Conservation (phyloP, 1,284 basidiomycete genomes). For the Boletus semigastroideus region DNA sequence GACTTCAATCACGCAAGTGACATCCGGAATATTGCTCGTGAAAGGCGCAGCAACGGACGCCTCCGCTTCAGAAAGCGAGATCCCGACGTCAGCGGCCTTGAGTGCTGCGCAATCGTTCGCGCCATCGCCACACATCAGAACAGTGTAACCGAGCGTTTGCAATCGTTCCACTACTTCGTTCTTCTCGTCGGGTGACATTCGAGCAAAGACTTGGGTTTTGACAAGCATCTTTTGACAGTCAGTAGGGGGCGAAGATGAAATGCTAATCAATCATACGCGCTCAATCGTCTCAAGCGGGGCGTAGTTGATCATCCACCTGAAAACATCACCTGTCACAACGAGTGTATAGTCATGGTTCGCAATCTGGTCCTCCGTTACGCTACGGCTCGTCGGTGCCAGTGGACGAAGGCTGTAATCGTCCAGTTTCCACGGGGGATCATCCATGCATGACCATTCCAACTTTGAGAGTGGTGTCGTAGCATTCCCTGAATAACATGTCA, state of each 20-base stretch:
- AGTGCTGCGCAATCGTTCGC: conserved; percentile 99
- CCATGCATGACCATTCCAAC: conserved; percentile 91
- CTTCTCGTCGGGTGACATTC: conserved; percentile 99
- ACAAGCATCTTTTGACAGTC: conserved; percentile 82
- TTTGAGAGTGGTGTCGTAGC: conserved; percentile 61
- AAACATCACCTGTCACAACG: conserved; percentile 95
- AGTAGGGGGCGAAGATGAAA: background rate
- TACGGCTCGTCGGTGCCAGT: conserved; percentile 61
- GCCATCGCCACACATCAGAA: conserved; percentile 98
- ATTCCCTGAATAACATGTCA: conserved; percentile 48
- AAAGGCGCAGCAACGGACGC: conserved; percentile 99
- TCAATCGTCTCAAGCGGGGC: conserved; percentile 93
- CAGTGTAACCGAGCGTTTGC: conserved; percentile 92
- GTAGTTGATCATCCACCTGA: conserved; percentile 98
- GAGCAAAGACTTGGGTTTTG: conserved; percentile 94
- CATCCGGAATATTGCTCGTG: conserved; percentile 92
- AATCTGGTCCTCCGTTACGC: conserved; percentile 66
- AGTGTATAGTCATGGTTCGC: conserved; percentile 89
- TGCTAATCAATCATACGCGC: conserved; percentile 54
- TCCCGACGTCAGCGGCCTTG: conserved; percentile 97
- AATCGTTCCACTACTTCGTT: conserved; percentile 97
- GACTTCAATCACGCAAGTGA: conserved; percentile 94
- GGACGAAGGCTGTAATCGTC: conserved; percentile 90
- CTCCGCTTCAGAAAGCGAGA: conserved; percentile 97
- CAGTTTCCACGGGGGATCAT: conserved; percentile 83